phyloP scores from a whole-genome alignment of 148 eudicot species.

The Drosera capensis region DNA sequence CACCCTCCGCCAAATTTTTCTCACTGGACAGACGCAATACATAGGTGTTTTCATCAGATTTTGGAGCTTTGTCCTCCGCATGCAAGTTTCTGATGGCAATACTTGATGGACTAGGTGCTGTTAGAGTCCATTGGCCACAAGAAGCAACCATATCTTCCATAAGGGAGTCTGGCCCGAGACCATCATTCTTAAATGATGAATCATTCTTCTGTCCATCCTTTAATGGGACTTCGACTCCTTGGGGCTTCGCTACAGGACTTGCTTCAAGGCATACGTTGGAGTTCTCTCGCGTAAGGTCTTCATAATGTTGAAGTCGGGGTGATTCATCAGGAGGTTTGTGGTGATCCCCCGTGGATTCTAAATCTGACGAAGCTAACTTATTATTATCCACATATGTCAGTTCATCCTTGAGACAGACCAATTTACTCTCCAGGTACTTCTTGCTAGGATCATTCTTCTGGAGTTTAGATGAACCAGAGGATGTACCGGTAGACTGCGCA shows the following conservation, averaged over 20 bases:
- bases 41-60: slow-evolving; percentile 4
- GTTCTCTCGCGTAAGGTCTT: slow-evolving; percentile 5
- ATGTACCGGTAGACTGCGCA: slow-evolving; percentile 12
- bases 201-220: slow-evolving; percentile 10
- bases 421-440: slow-evolving; percentile 4
- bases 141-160: not conserved
- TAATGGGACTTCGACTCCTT: not conserved
- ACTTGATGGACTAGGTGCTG: slow-evolving; percentile 9
- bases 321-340: not conserved
- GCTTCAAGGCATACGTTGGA: not conserved
- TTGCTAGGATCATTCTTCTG: slow-evolving; percentile 9
- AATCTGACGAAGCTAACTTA: slow-evolving; percentile 4
- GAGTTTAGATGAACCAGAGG: slow-evolving; percentile 14
- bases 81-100: not conserved
- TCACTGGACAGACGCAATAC: not conserved
- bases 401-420: slow-evolving; percentile 4
- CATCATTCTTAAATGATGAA: slow-evolving; percentile 7
- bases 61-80: slow-evolving; percentile 3
- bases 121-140: slow-evolving; percentile 1
- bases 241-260: slow-evolving; percentile 1
- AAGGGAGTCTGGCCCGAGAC: slow-evolving; percentile 5
- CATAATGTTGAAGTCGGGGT: slow-evolving; percentile 8
- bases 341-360: slow-evolving; percentile 11
- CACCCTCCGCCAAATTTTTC: not conserved
- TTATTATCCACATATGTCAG: slow-evolving; percentile 10